Evolutionary conservation across 805 yeast species (phyloP), one percentile per base, ranked within the genome.

Genomic region (Nakazawaea peltata): DNA sequence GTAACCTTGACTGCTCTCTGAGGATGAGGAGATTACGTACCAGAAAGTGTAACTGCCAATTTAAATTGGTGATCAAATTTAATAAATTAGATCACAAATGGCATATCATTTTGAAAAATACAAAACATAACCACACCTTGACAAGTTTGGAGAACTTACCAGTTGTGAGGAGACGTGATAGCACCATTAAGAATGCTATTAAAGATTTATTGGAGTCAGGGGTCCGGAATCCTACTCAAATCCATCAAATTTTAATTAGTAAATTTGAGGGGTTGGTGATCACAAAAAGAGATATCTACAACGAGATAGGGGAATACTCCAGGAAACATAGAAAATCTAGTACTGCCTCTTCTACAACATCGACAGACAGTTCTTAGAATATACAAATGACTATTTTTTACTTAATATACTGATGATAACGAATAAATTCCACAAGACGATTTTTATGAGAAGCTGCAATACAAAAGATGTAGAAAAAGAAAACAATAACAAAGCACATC

Each of bases 281-380:
- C 13, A 36, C 39, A 13, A 36, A 36, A 25, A 31, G 39, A 21
- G 39, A 36, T 17, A 28, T 36, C 4, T 36, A 36, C 17, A 36
- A 36, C 29, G 39, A 36, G 15, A 36, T 36, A 14, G 39, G 39
- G 11, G 30, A 27, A 12, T 27, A 27, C 19, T 6, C 17, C 8
- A 21, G 23, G 10, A 21, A 10, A 21, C 10, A 8, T 8, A 27
- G 29, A 27, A 16, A 13, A 15, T 6, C 17, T 27, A 5, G 27
- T 8, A 22, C 24, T 22, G 10, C 24, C 11, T 22, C 24, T 22
- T 11, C 11, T 22, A 11, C 11, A 8, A n/a, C n/a, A n/a, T n/a
- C n/a, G n/a, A n/a, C n/a, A n/a, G n/a, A 21, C 11, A 21, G 24
- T 21, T 8, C 11, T 21, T 21, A 21, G 11, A 8, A 8, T 21